Base-by-base conservation (phyloP, 371 early-diverging fungal species). In the Mortierella sp. region DNA sequence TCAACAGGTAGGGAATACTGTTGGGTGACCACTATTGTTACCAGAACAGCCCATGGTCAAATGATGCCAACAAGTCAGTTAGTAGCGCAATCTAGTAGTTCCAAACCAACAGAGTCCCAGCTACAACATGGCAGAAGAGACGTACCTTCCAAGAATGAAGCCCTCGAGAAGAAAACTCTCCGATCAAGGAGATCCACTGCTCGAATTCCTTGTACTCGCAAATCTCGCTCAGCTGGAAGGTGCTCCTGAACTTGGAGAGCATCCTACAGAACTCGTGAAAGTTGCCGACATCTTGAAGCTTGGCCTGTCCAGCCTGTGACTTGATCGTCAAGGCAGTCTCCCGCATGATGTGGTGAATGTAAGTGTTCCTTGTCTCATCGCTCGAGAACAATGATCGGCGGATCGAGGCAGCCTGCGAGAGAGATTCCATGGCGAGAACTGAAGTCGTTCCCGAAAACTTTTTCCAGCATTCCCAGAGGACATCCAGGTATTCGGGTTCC, bases 211-310 rank as follows among this genome's bases (percentile, higher is more conserved):
- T 90, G 76, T 91, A 91, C 56, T 96, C 95, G 32, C 93, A 91
- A 75, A 98, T 92, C 82, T 97, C 97, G 60, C 91, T 88, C 68
- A 96, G 81, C 56, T 96, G 96, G 76, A 96, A 95, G 14, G 96
- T 94, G 35, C 93, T 91, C 80, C 96, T 91, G 88, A 97, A 95
- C 48, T 97, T 90, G 32, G 94, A 93, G 70, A 98, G 89, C 80
- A 97, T 89, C n/a, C 97, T 92, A 80, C 97, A 95, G 82, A 97
- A 92, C 78, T 96, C 96, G 81, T 97, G 97, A 89, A 94, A 96
- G 87, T 95, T 97, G 71, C 94, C 92, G 2, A 91, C 88, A 44
- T 96, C 93, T 68, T 93, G 91, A 75, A 97, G 87, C 38, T 85
- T 85, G 72, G 44, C 76, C 46, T 85, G 86, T 3, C 95, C 95